A percentile compares a stretch with the other conserved stretches of the same genome.
phyloP scores from a whole-genome alignment of 2,329 filamentous ascomycete species.

The Botryotinia narcissicola region DNA sequence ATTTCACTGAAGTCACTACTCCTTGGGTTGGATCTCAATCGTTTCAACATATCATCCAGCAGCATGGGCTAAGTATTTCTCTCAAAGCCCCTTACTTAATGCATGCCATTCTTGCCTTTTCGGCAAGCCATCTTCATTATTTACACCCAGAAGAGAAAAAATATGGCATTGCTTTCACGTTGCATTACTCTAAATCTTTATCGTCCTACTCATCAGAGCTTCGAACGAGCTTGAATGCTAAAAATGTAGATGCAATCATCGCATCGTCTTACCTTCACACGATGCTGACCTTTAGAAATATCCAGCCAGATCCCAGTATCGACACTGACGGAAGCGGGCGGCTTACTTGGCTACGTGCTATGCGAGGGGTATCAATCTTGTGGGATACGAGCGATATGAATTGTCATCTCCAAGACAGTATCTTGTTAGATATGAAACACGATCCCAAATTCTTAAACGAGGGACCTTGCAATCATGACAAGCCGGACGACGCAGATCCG shows the following conservation, averaged over 20 bases:
- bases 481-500: neutral
- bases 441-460: neutral
- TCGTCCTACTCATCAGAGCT: slow-evolving; percentile 7
- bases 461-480: neutral
- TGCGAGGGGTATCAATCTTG: neutral
- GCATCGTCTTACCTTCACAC: slow-evolving; percentile 14
- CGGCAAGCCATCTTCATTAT: slow-evolving; percentile 20
- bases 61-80: slow-evolving; percentile 9
- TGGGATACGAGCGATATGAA: neutral
- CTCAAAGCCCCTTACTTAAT: slow-evolving; percentile 18
- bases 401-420: neutral
- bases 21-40: slow-evolving; percentile 8
- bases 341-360: slow-evolving; percentile 6
- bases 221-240: neutral
- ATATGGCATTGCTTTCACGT: slow-evolving; percentile 7
- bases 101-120: slow-evolving; percentile 22
- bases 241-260: slow-evolving; percentile 11
- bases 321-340: neutral
- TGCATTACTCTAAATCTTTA: slow-evolving; percentile 15
- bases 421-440: neutral
- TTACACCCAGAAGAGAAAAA: slow-evolving; percentile 9
- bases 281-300: slow-evolving; percentile 21
- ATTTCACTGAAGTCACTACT: neutral
- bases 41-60: slow-evolving; percentile 16
- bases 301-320: neutral